Evolutionary conservation across 2,329 filamentous ascomycete species (phyloP).

Genomic region (Ophiocordyceps camponoti-rufipedis): DNA sequence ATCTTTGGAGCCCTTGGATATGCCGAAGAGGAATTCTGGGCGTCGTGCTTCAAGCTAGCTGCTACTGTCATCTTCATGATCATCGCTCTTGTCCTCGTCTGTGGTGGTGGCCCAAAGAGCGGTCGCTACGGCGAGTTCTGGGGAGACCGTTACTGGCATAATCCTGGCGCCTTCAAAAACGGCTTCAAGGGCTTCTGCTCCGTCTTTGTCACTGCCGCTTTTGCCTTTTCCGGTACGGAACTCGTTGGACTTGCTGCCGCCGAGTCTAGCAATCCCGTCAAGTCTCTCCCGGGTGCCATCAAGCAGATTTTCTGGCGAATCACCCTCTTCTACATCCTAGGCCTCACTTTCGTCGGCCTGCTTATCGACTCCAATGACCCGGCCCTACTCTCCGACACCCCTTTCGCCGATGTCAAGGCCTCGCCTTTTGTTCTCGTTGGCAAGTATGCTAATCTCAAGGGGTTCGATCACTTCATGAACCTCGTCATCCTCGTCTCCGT

Average conservation of each 20-base stretch:
- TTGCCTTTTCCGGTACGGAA: slow-evolving; percentile 48
- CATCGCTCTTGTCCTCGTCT: slow-evolving; percentile 31
- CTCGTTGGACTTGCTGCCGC: slow-evolving; percentile 49
- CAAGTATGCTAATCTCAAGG: slow-evolving; percentile 24
- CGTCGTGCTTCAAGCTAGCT: slow-evolving; percentile 31
- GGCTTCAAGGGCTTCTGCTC: slow-evolving; percentile 51
- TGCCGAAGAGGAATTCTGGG: slow-evolving; percentile 33
- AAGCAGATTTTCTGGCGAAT: slow-evolving; percentile 46
- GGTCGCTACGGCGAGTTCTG: slow-evolving; percentile 20
- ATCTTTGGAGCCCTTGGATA: slow-evolving; percentile 31
- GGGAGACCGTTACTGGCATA: slow-evolving; percentile 22
- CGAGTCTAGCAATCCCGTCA: slow-evolving; percentile 44
- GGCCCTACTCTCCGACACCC: slow-evolving; percentile 17
- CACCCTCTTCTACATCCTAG: slow-evolving; percentile 25
- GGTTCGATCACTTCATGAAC: slow-evolving; percentile 30
- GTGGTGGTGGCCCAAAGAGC: slow-evolving; percentile 31
- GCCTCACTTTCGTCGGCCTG: slow-evolving; percentile 25
- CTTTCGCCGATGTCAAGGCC: slow-evolving; percentile 14
- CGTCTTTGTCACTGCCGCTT: slow-evolving; percentile 51
- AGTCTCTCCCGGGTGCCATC: slow-evolving; percentile 55
- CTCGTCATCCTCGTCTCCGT: slow-evolving; percentile 31
- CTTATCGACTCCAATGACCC: slow-evolving; percentile 20
- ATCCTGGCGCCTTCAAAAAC: slow-evolving; percentile 36
- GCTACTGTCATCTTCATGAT: slow-evolving; percentile 32
- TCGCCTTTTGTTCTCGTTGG: slow-evolving; percentile 30